Conservation (phyloP, 805 yeast species). For the Candida dajiaensis region DNA sequence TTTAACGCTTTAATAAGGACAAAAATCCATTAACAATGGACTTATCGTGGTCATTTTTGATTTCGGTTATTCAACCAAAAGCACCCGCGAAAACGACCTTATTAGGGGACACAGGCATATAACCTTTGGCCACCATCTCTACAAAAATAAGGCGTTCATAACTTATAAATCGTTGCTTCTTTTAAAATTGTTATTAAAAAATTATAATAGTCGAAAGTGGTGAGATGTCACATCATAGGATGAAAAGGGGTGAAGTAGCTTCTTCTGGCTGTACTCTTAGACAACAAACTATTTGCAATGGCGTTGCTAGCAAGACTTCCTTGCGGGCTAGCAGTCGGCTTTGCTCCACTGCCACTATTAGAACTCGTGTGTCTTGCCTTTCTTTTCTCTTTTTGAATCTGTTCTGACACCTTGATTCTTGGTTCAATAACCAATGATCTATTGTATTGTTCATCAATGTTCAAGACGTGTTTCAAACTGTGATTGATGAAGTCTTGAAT, state of each 20-base stretch:
- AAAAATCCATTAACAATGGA: neutral
- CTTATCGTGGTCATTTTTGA: neutral
- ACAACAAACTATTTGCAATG: neutral
- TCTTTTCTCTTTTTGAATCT: constrained; percentile 9
- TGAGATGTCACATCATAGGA: neutral
- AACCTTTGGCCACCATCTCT: too few relatives aligned
- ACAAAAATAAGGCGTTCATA: too few relatives aligned
- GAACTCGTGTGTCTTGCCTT: neutral
- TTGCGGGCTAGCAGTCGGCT: neutral
- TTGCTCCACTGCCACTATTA: neutral
- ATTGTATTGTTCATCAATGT: constrained; percentile 76
- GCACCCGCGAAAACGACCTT: neutral
- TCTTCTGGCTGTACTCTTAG: neutral
- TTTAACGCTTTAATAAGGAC: neutral
- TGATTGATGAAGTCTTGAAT: constrained; percentile 41
- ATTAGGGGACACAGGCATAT: neutral
- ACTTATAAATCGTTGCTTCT: too few relatives aligned
- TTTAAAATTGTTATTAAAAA: too few relatives aligned
- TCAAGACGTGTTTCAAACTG: constrained; percentile 39
- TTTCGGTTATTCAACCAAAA: neutral
- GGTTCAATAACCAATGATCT: constrained; percentile 76
- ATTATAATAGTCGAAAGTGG: too few relatives aligned
- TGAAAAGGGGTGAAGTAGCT: neutral
- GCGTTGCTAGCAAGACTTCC: neutral
- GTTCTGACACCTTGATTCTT: constrained; percentile 34